Percentiles rank a stretch among this genome's conserved stretches.
phyloP scores from a whole-genome alignment of 2,329 filamentous ascomycete species.

The Tolypocladium album region DNA sequence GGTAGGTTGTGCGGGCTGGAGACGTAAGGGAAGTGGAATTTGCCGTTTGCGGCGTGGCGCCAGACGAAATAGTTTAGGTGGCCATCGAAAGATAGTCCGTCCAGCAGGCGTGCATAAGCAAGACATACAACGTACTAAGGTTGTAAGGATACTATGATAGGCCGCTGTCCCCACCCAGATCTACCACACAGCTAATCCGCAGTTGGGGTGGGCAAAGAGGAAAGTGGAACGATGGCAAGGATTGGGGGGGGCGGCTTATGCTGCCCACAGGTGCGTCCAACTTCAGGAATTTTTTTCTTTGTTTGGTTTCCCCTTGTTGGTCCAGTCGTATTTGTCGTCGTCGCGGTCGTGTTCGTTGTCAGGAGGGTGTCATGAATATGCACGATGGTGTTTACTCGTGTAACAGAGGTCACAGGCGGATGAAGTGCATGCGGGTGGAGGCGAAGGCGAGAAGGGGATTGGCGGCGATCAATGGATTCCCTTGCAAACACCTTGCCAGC shows the following conservation, averaged over 20 bases:
- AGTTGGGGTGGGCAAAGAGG: background rate
- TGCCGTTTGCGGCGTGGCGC: background rate
- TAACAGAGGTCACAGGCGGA: background rate
- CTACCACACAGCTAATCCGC: background rate
- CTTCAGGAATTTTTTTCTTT: background rate
- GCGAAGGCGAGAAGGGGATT: background rate
- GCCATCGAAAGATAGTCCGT: background rate
- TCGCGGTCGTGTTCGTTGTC: background rate
- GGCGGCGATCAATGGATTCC: background rate
- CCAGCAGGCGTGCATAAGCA: background rate
- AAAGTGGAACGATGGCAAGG: background rate
- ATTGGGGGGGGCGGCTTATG: background rate
- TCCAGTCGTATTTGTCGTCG: background rate
- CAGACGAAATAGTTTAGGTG: background rate
- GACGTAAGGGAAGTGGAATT: background rate
- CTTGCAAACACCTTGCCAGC: background rate
- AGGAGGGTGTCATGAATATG: background rate
- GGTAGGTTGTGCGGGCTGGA: too few species aligned
- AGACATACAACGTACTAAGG: background rate
- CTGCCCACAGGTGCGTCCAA: background rate
- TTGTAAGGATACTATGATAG: background rate
- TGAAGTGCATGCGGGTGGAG: background rate
- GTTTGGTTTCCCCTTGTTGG: background rate
- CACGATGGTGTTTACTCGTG: background rate
- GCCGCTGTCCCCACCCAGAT: background rate